A percentile compares a stretch with the other conserved stretches of the same genome.
Evolutionary conservation across 2,329 filamentous ascomycete genomes (phyloP).

Genomic region (Purpureocillium takamizusanense): DNA sequence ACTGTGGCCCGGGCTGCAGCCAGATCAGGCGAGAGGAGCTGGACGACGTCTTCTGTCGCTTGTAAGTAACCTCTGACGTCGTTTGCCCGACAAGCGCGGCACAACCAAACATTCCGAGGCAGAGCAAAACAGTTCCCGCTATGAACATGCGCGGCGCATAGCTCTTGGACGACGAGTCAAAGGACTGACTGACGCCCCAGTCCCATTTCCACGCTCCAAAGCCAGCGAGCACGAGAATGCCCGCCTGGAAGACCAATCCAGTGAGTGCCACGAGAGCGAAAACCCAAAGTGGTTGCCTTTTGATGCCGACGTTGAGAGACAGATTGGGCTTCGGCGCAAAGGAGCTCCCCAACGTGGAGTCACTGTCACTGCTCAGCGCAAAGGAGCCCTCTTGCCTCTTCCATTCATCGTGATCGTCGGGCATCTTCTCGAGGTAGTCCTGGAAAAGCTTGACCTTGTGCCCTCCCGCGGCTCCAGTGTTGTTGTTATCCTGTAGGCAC

Average conservation of each 20-base stretch:
- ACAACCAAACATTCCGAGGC: constrained; percentile 11
- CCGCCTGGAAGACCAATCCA: constrained; percentile 8
- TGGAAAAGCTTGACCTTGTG: background rate
- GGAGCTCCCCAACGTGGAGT: too few relatives aligned
- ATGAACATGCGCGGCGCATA: constrained; percentile 12
- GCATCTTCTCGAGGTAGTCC: background rate
- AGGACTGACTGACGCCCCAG: constrained; percentile 5
- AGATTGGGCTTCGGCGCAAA: constrained; percentile 7
- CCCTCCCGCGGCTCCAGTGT: too few relatives aligned
- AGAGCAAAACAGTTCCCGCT: constrained; percentile 9
- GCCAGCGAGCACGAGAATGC: constrained; percentile 9
- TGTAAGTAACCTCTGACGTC: constrained; percentile 8
- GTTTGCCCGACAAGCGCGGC: constrained; percentile 12
- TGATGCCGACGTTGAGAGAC: constrained; percentile 8
- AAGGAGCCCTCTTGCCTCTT: background rate
- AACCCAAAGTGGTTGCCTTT: constrained; percentile 4
- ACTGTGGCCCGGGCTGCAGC: constrained; percentile 12
- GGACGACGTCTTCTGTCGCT: background rate
- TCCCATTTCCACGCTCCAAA: constrained; percentile 8
- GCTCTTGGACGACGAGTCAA: background rate
- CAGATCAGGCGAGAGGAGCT: constrained; percentile 6
- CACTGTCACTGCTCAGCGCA: too few relatives aligned
- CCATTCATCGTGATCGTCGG: background rate
- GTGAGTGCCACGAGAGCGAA: constrained; percentile 5
- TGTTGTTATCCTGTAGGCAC: background rate